Evolutionary conservation across 345 rosid genomes (phyloP).

Genomic region (Syzygium jambos): DNA sequence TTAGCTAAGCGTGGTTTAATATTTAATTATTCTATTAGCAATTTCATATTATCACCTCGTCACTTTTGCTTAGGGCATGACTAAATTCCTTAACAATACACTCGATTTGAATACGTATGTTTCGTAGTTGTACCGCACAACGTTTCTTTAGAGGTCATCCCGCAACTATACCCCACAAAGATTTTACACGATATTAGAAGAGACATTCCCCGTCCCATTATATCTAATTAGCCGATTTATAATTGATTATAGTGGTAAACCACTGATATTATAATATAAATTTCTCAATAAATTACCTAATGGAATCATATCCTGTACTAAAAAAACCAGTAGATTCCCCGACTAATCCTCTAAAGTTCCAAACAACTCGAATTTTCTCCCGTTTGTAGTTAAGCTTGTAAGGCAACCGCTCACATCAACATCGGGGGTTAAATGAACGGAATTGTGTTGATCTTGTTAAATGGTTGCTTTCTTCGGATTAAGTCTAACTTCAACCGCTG

Average conservation of each 20-base stretch:
- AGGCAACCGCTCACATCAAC: not conserved
- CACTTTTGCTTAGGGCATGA: not conserved
- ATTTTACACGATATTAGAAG: not conserved
- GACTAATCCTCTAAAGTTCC: not conserved
- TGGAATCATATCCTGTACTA: not conserved
- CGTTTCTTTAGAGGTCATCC: not conserved
- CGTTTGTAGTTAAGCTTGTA: not conserved
- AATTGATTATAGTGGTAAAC: not conserved
- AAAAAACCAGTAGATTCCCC: not conserved
- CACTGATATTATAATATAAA: not conserved
- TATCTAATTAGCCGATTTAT: not conserved
- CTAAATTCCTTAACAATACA: not conserved
- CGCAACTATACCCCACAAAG: too few relatives aligned
- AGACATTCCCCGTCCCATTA: not conserved
- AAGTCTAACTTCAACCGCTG: not conserved
- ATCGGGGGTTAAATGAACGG: not conserved
- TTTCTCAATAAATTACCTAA: not conserved
- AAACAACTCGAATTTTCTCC: not conserved
- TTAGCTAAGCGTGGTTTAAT: too few relatives aligned
- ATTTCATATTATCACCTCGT: not conserved
- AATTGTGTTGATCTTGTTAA: not conserved
- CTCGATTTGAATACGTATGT: not conserved
- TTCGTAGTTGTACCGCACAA: not conserved
- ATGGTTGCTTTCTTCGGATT: not conserved
- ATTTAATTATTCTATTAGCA: too few relatives aligned